Evolutionary conservation across 2,329 filamentous ascomycete species (phyloP).

Genomic region (Cladophialophora yegresii): DNA sequence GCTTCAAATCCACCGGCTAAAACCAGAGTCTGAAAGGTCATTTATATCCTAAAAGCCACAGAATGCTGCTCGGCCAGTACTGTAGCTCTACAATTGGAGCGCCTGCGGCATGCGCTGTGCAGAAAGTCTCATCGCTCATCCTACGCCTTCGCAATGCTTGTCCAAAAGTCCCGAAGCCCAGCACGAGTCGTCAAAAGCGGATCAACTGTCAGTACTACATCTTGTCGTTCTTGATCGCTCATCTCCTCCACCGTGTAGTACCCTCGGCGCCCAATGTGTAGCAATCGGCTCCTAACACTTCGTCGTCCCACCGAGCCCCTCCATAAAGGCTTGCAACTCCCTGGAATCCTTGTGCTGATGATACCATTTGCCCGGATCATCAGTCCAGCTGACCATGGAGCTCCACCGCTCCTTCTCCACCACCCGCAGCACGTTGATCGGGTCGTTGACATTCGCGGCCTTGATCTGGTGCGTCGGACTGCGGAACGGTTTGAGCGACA

Average conservation of each 20-base stretch:
- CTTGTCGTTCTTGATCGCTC: neutral
- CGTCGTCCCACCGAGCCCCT: slow-evolving; percentile 38
- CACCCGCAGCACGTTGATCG: slow-evolving; percentile 77
- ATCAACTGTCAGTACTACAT: neutral
- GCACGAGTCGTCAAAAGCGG: neutral
- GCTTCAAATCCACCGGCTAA: neutral
- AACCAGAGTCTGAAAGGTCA: neutral
- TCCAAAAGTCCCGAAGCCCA: neutral
- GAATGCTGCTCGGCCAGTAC: neutral
- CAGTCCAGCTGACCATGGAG: slow-evolving; percentile 83
- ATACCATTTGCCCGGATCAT: slow-evolving; percentile 79
- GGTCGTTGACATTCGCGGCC: slow-evolving; percentile 73
- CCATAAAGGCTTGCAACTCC: slow-evolving; percentile 54
- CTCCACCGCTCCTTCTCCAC: slow-evolving; percentile 70
- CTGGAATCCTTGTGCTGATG: slow-evolving; percentile 76
- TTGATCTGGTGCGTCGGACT: slow-evolving; percentile 75
- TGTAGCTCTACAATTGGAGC: neutral
- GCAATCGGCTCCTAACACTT: slow-evolving; percentile 13
- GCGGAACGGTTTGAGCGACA: slow-evolving; percentile 90
- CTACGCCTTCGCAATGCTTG: neutral
- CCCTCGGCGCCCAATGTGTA: neutral
- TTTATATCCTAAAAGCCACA: neutral
- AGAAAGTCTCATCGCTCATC: neutral
- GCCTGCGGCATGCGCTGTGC: neutral
- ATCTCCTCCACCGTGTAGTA: neutral